Percentiles rank a stretch among this genome's conserved stretches.
These are phyloP conservation scores for Xylaria sp. DNA, from an alignment of 2,329 filamentous ascomycete species.

Conservation along the genomic window DNA sequence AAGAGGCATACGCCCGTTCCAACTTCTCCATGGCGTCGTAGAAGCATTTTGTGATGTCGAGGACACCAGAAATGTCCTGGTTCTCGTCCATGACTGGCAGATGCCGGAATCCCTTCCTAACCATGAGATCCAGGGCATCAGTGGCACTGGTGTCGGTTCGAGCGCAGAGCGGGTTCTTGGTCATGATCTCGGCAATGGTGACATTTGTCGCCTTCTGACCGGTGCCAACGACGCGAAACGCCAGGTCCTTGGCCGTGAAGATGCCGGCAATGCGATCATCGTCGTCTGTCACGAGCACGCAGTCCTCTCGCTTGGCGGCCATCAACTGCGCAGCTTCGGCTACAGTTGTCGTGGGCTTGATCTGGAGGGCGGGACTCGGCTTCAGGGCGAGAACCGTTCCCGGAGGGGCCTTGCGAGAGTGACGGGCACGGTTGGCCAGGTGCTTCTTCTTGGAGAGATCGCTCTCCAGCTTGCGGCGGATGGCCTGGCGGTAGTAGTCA, in stretches of 20 bases:
- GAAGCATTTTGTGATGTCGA: constrained; percentile 99
- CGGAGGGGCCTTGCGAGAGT: constrained; percentile 91
- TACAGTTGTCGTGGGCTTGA: constrained; percentile 93
- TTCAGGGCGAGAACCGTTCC: constrained; percentile 96
- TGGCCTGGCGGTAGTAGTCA: constrained; percentile 73
- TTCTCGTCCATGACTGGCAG: constrained; percentile 99
- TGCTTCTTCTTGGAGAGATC: constrained; percentile 98
- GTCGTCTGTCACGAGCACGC: constrained; percentile 96
- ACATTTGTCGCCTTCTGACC: constrained; percentile 90
- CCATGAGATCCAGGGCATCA: constrained; percentile 97
- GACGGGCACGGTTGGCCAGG: constrained; percentile 78
- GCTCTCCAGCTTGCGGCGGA: constrained; percentile 94
- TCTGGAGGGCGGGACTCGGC: constrained; percentile 94
- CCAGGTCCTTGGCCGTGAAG: constrained; percentile 98
- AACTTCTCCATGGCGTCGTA: constrained; percentile 99
- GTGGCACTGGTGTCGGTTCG: constrained; percentile 98
- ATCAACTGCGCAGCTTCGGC: constrained; percentile 97
- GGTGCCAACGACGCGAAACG: constrained; percentile 93
- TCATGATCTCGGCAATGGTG: constrained; percentile 99
- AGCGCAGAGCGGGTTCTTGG: constrained; percentile 97
- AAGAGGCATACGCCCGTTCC: constrained; percentile 96
- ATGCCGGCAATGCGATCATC: constrained; percentile 98
- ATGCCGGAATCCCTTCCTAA: constrained; percentile 96
- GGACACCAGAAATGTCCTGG: constrained; percentile 96
- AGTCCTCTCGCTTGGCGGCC: constrained; percentile 98